Conservation (phyloP, 805 yeast genomes). For the Nakazawaea wickerhamii region DNA sequence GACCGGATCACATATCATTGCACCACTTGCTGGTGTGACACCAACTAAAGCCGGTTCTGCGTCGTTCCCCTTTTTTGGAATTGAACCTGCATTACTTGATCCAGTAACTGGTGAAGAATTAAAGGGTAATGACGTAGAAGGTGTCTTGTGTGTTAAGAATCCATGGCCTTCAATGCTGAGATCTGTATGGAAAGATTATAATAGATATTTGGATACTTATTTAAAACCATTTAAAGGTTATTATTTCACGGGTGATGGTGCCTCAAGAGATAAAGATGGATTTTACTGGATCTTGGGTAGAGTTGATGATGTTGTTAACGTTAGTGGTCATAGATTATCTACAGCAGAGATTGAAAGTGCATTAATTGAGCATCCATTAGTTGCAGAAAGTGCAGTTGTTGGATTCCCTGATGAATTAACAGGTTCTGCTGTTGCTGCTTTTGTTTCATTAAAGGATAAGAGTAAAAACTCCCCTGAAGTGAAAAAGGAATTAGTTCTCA, state of each 20-base stretch:
- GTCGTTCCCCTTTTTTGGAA: constrained; percentile 79
- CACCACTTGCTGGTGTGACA: constrained; percentile 71
- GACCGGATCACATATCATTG: constrained; percentile 73
- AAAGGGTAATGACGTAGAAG: constrained; percentile 67
- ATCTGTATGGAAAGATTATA: constrained; percentile 73
- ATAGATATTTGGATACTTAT: constrained; percentile 74
- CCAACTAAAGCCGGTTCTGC: constrained; percentile 87
- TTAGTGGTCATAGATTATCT: constrained; percentile 82
- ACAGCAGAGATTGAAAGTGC: constrained; percentile 89
- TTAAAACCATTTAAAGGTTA: constrained; percentile 75
- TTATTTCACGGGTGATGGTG: constrained; percentile 88
- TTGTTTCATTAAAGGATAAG: constrained; percentile 63
- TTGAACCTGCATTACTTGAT: constrained; percentile 66
- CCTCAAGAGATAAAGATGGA: constrained; percentile 80
- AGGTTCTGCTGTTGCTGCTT: constrained; percentile 83
- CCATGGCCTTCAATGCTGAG: constrained; percentile 89
- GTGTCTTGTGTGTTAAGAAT: constrained; percentile 65
- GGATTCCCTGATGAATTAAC: constrained; percentile 81
- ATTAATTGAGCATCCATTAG: constrained; percentile 61
- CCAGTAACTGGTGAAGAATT: constrained; percentile 70
- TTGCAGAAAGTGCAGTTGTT: constrained; percentile 78
- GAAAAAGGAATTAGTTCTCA: constrained; percentile 59
- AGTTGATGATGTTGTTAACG: constrained; percentile 86
- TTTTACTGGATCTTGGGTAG: constrained; percentile 83
- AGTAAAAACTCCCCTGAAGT: constrained; percentile 45